Evolutionary conservation across 164 flowering plant genomes (phyloP).

Genomic region (Houttuynia cordata): DNA sequence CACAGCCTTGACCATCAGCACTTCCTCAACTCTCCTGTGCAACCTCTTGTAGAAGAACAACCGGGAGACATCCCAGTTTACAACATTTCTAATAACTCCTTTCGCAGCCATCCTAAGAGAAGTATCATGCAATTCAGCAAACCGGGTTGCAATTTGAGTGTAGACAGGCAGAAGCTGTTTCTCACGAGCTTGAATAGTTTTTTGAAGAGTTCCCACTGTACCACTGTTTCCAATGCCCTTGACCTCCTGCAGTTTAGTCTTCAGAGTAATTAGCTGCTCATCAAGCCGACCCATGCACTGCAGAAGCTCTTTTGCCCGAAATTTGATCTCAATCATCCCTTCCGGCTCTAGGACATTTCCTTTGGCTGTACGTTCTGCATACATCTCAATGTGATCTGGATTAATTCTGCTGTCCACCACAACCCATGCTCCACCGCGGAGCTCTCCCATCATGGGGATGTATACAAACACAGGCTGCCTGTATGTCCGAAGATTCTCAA

Average conservation of each 20-base stretch:
- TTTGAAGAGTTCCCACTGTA: constrained; percentile 35
- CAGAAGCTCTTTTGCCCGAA: constrained; percentile 61
- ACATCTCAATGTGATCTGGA: constrained; percentile 93
- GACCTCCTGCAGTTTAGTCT: constrained; percentile 50
- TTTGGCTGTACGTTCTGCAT: constrained; percentile 82
- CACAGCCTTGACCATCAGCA: constrained; percentile 42
- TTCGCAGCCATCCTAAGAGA: constrained; percentile 97
- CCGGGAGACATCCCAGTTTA: constrained; percentile 67
- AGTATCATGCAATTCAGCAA: constrained; percentile 94
- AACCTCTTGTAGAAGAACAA: constrained; percentile 75
- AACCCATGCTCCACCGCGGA: constrained; percentile 99
- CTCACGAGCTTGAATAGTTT: constrained; percentile 67
- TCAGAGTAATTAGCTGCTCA: constrained; percentile 47
- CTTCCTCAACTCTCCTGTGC: constrained; percentile 62
- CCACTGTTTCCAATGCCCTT: constrained; percentile 17
- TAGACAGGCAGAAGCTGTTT: constrained; percentile 80
- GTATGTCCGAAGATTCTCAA: constrained; percentile 92
- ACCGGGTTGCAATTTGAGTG: constrained; percentile 90
- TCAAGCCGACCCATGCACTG: constrained; percentile 97
- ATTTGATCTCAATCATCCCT: constrained; percentile 96
- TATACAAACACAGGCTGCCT: constrained; percentile 90
- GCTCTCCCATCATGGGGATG: constrained; percentile 96
- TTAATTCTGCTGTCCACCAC: constrained; percentile 89
- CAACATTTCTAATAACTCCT: constrained; percentile 72
- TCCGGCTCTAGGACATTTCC: constrained; percentile 99